Percentiles rank a stretch among this genome's conserved stretches.
Conservation (phyloP, 1,139 yeast genomes). For the Geotrichum armillariae region DNA sequence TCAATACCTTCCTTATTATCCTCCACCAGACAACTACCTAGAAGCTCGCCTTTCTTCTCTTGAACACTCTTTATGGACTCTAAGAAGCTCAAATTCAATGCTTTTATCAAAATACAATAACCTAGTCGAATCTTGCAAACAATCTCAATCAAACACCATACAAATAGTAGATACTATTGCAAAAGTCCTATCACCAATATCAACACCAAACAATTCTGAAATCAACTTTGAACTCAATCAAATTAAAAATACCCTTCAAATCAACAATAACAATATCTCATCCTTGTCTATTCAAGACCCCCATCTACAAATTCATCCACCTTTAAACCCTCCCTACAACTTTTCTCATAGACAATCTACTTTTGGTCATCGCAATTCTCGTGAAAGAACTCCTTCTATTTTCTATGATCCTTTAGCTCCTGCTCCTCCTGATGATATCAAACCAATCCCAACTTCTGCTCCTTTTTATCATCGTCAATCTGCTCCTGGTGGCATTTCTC, state of each 20-base stretch:
- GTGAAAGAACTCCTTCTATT: slow-evolving; percentile 34
- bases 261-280: slow-evolving; percentile 13
- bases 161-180: slow-evolving; percentile 17
- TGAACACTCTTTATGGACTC: slow-evolving; percentile 26
- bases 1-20: slow-evolving; percentile 17
- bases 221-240: slow-evolving; percentile 17
- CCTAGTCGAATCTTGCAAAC: slow-evolving; percentile 20
- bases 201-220: not conserved
- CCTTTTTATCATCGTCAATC: slow-evolving; percentile 12
- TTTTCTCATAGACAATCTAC: slow-evolving; percentile 15
- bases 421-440: slow-evolving; percentile 23
- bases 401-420: slow-evolving; percentile 34
- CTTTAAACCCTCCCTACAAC: not conserved
- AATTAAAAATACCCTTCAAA: slow-evolving; percentile 23
- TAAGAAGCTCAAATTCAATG: slow-evolving; percentile 18
- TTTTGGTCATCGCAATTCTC: slow-evolving; percentile 23
- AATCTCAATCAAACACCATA: slow-evolving; percentile 16
- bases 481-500: not conserved
- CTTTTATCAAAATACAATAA: slow-evolving; percentile 16
- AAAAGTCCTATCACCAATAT: slow-evolving; percentile 7
- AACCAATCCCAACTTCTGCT: slow-evolving; percentile 13
- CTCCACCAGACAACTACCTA: slow-evolving; percentile 19
- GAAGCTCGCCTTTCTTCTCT: slow-evolving; percentile 27
- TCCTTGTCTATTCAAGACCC: slow-evolving; percentile 3
- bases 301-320: slow-evolving; percentile 3